Evolutionary conservation across 2,329 filamentous ascomycete species (phyloP).

Genomic region (Pyrenophora seminiperda): DNA sequence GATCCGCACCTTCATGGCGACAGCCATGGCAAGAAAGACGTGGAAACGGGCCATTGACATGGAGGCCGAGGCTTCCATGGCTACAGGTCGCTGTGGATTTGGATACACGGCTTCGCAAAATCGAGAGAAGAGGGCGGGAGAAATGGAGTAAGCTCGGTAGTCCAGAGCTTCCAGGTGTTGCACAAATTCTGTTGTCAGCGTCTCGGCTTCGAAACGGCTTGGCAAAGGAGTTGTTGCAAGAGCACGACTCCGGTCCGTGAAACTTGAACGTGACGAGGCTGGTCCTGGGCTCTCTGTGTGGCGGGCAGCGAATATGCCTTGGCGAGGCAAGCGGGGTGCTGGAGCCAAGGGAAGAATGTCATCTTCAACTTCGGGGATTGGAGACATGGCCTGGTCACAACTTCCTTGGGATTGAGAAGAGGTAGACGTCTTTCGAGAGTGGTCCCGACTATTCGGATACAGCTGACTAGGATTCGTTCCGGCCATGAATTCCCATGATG

Average conservation of each 20-base stretch:
- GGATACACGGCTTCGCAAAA: conserved; percentile 45
- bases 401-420: conserved; percentile 38
- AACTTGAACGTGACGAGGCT: conserved; percentile 34
- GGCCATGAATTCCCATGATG: conserved; percentile 46
- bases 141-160: conserved; percentile 35
- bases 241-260: conserved; percentile 41
- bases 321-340: conserved; percentile 35
- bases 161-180: conserved; percentile 33
- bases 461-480: conserved; percentile 28
- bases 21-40: conserved; percentile 46
- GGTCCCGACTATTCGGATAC: conserved; percentile 29
- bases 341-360: conserved; percentile 36
- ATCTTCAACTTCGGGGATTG: conserved; percentile 38
- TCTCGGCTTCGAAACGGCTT: conserved; percentile 46
- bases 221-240: conserved; percentile 39
- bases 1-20: conserved; percentile 45
- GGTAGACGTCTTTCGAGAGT: conserved; percentile 41
- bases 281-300: conserved; percentile 35
- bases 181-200: conserved; percentile 42
- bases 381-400: conserved; percentile 37
- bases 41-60: conserved; percentile 45
- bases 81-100: conserved; percentile 26
- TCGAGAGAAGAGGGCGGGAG: conserved; percentile 31
- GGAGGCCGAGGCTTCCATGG: conserved; percentile 28
- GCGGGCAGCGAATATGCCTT: conserved; percentile 39